Base-by-base conservation (phyloP, 306 rosid genomes). In the Citrullus mucosospermus region DNA sequence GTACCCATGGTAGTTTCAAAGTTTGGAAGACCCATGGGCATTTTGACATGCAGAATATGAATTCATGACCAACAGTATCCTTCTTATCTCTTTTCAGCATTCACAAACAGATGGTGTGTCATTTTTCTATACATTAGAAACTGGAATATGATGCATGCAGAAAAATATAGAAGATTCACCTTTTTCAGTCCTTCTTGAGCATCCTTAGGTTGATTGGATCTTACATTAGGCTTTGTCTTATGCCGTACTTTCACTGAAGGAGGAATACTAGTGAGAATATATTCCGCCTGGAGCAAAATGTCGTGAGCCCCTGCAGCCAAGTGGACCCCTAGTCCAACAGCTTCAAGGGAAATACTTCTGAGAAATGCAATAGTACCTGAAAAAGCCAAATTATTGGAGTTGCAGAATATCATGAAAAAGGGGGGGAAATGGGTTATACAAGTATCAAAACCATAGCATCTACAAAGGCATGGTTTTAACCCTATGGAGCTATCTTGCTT, bases 281-380 rank as follows among this genome's bases (percentile, higher is more conserved):
- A 88, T 81, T 95, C 99, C 6, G 97, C 97, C 86, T 88, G 97
- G 38, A 88, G 88, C 75, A 95, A 81, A 86, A 95, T 85, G 78
- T 95, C 97, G 71, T 92, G 90, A 79, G 97, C 92, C 58, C 97
- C 97, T 59, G 97, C 97, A 38, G 99, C 99, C 84, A 95, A 86
- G 91, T 95, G 99, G 74, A 95, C 99, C 80, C 97, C 99, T 22
- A 95, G 93, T 75, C 91, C 99, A 86, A 95, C 88, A 81, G 99
- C 97, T 89, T 95, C 99, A 86, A 92, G 85, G 53, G 99, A 92
- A 86, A 95, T 88, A 86, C 99, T 95, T 84, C 90, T 89, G 78
- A 95, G 96, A 85, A 95, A 95, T 78, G 99, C 97, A 81, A 89
- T 82, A 67, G 96, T 87, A 76, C 99, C 99, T 95, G 82, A 68